Evolutionary conservation across 371 early-diverging fungal species (phyloP), one percentile per base, ranked within the genome.

Genomic region (Mortierella sp.): DNA sequence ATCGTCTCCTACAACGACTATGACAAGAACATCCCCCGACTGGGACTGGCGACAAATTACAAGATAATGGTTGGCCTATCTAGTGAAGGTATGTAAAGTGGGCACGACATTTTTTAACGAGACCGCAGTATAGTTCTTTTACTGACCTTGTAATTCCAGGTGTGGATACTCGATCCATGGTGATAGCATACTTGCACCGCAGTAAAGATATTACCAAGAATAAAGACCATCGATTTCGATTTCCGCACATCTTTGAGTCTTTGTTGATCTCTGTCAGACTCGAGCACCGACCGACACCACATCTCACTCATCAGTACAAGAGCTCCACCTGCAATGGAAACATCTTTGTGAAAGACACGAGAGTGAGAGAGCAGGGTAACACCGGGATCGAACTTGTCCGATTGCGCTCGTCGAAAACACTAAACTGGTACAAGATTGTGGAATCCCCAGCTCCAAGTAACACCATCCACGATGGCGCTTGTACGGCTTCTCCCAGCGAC

Each of bases 1-100:
- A 29, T 60, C 1, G 67, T 67, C 7, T 67, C 61, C 1, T 45
- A 57, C 16, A 65, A 30, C 21, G 66, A 65, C 37, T 65, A 65
- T 50, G 48, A 48, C 19, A 11, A 7, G 37, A 66, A 67, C 30
- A 55, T 67, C 15, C 15, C 2, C 19, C 19, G 44, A 46, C 19
- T 67, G 16, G 61, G 67, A 45, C 44, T 52, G n/a, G 46, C 37
- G 1, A 48, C 51, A 3, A 67, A 67, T 29, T 55, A 28, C 46
- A n/a, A 44, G 6, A 67, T 67, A 28, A 60, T 67, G 14, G 43
- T 28, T 6, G 18, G 19, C 14, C 11, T 67, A n/a, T 7, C 21
- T 11, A 53, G 47, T 43, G 23, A 48, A 18, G 66, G 66, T 57
- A 57, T n/a, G n/a, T n/a, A n/a, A n/a, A n/a, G n/a, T n/a, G n/a